Base-by-base conservation (phyloP, 2,329 filamentous ascomycete genomes). In the Zymoseptoria ardabiliae region DNA sequence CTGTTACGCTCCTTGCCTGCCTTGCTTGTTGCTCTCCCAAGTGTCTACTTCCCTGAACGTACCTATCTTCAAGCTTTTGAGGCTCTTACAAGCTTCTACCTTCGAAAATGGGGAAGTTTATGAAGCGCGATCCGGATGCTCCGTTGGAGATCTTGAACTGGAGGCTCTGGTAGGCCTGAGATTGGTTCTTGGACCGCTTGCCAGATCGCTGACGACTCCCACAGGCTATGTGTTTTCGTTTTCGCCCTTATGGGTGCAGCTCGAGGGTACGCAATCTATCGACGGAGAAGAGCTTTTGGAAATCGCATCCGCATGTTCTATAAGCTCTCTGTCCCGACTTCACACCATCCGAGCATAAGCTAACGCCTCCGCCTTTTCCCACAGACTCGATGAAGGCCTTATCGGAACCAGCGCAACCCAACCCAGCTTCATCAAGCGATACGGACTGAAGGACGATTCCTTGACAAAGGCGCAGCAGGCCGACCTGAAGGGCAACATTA, bases 101-200 rank as follows among this genome's bases (percentile, higher is more conserved):
- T 41, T 11, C 54, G 59, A 64, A 60, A 56, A 66, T 64, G 58
- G 71, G 72, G 65, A 65, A 68, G 49, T 65, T 64, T 50, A 59
- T 63, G 66, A 73, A 64, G 62, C 71, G 57, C 60, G 74, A 83
- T 77, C 85, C 54, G 11, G 82, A 82, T 60, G 87, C 89, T 61
- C 89, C 89, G 4, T 81, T 81, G 58, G 83, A 88, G 69, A 82
- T 86, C 62, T 83, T 91, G 72, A 92, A 92, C 76, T 91, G 87
- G 87, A 80, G 84, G 51, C 79, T 92, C 62, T 91, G 87, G 86
- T 90, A 41, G 35, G 35, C 35, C 5, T 17, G 11, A 41, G 11
- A 41, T 17, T 17, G 8, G 25, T 8, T 9, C 25, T 6, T 2
- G 35, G 11, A 41, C 11, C 2, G 11, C 17, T 17, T 35, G 30